phyloP scores from a whole-genome alignment of 2,329 filamentous ascomycete genomes.

The Pseudophaeomoniella oleicola region DNA sequence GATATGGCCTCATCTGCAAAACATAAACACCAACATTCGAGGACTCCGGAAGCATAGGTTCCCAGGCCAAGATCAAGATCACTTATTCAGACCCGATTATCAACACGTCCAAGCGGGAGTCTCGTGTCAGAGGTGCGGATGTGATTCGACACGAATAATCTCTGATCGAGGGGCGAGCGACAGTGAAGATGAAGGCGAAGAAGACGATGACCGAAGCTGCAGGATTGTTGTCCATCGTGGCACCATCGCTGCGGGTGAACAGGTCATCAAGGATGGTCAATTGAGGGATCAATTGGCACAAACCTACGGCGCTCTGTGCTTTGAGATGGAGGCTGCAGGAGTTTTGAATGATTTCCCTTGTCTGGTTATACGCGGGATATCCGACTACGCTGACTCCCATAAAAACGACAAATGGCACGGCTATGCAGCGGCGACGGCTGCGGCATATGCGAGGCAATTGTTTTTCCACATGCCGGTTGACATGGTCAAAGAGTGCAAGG shows the following conservation, averaged over 20 bases:
- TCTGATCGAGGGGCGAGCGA: not conserved
- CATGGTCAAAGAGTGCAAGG: not conserved
- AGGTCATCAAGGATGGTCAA: constrained; percentile 8
- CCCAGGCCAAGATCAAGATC: constrained; percentile 5
- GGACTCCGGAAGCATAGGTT: constrained; percentile 3
- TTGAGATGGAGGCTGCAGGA: constrained; percentile 7
- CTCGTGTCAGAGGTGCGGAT: constrained; percentile 4
- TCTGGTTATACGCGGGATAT: constrained; percentile 11
- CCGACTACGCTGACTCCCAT: constrained; percentile 11
- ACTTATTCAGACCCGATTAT: constrained; percentile 6
- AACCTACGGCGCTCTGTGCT: constrained; percentile 3
- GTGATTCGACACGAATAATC: constrained; percentile 3
- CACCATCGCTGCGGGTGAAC: constrained; percentile 10
- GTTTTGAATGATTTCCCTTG: constrained; percentile 6
- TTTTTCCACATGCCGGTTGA: constrained; percentile 1
- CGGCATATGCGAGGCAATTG: constrained; percentile 2
- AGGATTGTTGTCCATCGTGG: constrained; percentile 9
- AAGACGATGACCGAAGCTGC: constrained; percentile 3
- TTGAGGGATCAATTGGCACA: constrained; percentile 3
- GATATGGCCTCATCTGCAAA: constrained; percentile 2
- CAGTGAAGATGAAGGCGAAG: no score
- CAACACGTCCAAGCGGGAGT: constrained; percentile 4
- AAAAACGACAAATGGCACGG: constrained; percentile 9
- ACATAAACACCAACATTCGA: constrained; percentile 2
- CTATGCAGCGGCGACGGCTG: constrained; percentile 7